Base-by-base conservation (phyloP, 768 basidiomycete species). In the Filobasidium floriforme region DNA sequence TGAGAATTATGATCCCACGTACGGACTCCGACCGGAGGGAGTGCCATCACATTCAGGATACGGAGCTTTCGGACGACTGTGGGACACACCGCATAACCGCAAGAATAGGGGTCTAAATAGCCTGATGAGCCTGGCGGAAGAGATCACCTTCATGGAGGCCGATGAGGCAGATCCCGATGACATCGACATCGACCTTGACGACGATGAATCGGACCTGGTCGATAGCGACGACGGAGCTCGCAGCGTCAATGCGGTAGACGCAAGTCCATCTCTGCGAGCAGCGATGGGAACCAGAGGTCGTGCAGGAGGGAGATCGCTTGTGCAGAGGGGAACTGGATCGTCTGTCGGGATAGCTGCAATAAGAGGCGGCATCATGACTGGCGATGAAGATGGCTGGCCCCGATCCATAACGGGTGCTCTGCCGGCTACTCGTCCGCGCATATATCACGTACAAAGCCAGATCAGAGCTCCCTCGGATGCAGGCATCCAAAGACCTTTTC, bases 1-100 rank as follows among this genome's bases (percentile, higher is more conserved):
- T 40, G 92, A 96, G 79, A 87, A 89, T 68, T 96, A 89, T 77
- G 94, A 98, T 73, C 94, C 92, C 0, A 97, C 94, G 0, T 97
- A 99, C 74, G 94, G 94, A 18, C 81, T 98, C 14, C 87, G 94
- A 28, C 91, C 92, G 0, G 93, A 97, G 73, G 89, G 90, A 1
- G 81, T 94, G 1, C 92, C 92, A 0, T 83, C 84, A 0, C 93
- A 91, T 79, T 88, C 87, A 67, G 84, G 86, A 3, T 96, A 93
- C 77, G 82, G 83, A 54, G 84, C 84, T 7, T 92, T 96, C 70
- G 85, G 88, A 24, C 85, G 83, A 44, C 80, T 93, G 10, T 93
- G 79, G 74, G 77, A 78, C 46, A 75, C 73, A 40, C 74, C 77
- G 24, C 60, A 75, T 40, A 73, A 73, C 67, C 69, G 76, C 18